A percentile compares a stretch with the other conserved stretches of the same genome.
These are phyloP conservation scores for Phytopythium chamaehyphon DNA, from an alignment of 352 stramenopile species.

Conservation along the genomic window DNA sequence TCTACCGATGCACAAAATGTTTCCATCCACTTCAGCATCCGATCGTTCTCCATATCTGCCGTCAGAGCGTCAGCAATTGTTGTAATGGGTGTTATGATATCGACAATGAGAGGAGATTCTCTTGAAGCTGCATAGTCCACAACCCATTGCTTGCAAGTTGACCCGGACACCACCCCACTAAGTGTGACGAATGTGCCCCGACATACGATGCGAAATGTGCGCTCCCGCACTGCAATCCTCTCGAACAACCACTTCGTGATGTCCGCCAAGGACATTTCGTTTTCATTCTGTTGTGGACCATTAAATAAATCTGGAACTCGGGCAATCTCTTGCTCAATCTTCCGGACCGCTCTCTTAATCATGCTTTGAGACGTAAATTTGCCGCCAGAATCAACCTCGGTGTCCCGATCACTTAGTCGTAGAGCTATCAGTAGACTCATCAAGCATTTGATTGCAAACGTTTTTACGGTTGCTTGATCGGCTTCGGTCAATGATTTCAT, in stretches of 20 bases:
- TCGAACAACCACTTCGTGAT: slow-evolving; percentile 38
- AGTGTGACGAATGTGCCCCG: slow-evolving; percentile 47
- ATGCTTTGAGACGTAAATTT: slow-evolving; percentile 47
- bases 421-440: slow-evolving; percentile 65
- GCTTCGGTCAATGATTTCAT: slow-evolving; percentile 62
- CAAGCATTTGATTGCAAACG: slow-evolving; percentile 58
- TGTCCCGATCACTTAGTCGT: slow-evolving; percentile 50
- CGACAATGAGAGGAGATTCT: slow-evolving; percentile 14
- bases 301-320: slow-evolving; percentile 49
- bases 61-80: slow-evolving; percentile 25
- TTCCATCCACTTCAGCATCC: slow-evolving; percentile 53
- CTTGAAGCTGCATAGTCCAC: slow-evolving; percentile 24
- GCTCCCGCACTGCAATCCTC: slow-evolving; percentile 27
- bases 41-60: slow-evolving; percentile 4
- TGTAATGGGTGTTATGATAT: slow-evolving; percentile 43
- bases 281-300: slow-evolving; percentile 4
- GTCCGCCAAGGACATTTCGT: slow-evolving; percentile 13
- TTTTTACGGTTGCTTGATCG: slow-evolving; percentile 36
- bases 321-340: slow-evolving; percentile 54
- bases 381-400: slow-evolving; percentile 17
- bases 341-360: slow-evolving; percentile 55
- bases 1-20: slow-evolving; percentile 58
- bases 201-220: slow-evolving; percentile 34
- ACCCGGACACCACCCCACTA: slow-evolving; percentile 30
- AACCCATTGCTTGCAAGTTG: slow-evolving; percentile 49